These are phyloP conservation scores for Candida piceae DNA, from an alignment of 805 yeast genomes.

Conservation along the genomic window DNA sequence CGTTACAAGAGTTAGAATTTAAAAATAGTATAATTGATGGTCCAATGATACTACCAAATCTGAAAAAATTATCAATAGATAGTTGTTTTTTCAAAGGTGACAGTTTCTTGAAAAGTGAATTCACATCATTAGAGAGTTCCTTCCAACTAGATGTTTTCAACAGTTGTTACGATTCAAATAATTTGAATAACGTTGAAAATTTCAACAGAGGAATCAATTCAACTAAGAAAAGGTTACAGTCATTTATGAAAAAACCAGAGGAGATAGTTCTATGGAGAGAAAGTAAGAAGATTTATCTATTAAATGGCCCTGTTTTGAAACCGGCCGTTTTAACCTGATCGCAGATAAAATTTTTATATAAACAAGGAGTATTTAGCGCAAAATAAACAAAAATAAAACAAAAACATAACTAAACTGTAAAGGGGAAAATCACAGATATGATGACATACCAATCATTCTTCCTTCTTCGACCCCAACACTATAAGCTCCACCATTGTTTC, in stretches of 20 bases:
- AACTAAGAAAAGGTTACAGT: background rate
- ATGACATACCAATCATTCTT: background rate
- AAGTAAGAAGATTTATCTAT: slow-evolving; percentile 4
- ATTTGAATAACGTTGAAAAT: too few relatives aligned
- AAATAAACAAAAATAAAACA: too few relatives aligned
- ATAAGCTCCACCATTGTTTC: background rate
- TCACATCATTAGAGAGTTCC: background rate
- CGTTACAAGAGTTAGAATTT: slow-evolving; percentile 3
- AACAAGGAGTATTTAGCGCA: too few relatives aligned
- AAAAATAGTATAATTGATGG: slow-evolving; percentile 8
- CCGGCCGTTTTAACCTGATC: slow-evolving; percentile 3
- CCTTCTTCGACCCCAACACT: background rate
- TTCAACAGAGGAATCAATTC: background rate
- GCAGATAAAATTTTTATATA: background rate
- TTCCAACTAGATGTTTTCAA: slow-evolving; percentile 4
- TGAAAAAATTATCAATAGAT: slow-evolving; percentile 1
- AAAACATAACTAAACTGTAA: too few relatives aligned
- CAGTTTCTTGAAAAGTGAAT: slow-evolving; percentile 2
- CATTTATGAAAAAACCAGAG: slow-evolving; percentile 4
- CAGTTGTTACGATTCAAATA: slow-evolving; percentile 5
- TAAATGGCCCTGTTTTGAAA: slow-evolving; percentile 6
- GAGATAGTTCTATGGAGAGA: slow-evolving; percentile 7
- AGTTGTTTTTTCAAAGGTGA: slow-evolving; percentile 9
- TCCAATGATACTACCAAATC: slow-evolving; percentile 2
- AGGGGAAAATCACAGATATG: background rate